Base-by-base conservation (phyloP, 306 rosid species). In the Sicyos edulis region DNA sequence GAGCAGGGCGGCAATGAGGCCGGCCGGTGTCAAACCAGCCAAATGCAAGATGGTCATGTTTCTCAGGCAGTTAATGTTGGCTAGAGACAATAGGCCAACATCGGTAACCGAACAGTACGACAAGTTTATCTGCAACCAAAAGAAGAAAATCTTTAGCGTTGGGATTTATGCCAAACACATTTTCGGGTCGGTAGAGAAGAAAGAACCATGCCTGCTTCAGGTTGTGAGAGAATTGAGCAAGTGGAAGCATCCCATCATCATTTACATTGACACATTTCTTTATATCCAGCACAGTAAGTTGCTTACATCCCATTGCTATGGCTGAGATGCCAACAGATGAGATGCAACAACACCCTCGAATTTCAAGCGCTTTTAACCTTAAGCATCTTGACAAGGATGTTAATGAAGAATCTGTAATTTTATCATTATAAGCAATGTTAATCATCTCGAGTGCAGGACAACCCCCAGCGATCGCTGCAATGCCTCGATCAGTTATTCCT, bases 101-200 rank as follows among this genome's bases (percentile, higher is more conserved):
- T 90, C 92, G 7, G 92, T 87, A 29, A 90, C 88, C 3, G 87
- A 84, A 80, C 91, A 81, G 55, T 75, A 71, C 66, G 96, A 90
- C 65, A 90, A 71, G 80, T 84, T 87, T 75, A 90, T 84, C 96
- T 90, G 90, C 77, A 78, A 76, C 73, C 59, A 61, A 70, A 75
- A 61, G 57, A 80, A 14, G 20, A 32, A 10, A 8, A 71, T 13
- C 6, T 11, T 19, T 11, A 51, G 6, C 17, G 14, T 47, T 8
- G 8, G 7, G 8, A n/a, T 5, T 19, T 7, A 52, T 10, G 10
- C 44, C 13, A 4, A 71, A 34, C 63, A 24, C 49, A 17, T 54
- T 54, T 29, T 53, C 14, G 4, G 42, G 14, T 32, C 63, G 5
- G 19, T 32, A 14, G 45, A 71, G 58, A 34, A 26, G 24, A 71